phyloP scores from a whole-genome alignment of 805 yeast species.

The Metschnikowia lochheadii region DNA sequence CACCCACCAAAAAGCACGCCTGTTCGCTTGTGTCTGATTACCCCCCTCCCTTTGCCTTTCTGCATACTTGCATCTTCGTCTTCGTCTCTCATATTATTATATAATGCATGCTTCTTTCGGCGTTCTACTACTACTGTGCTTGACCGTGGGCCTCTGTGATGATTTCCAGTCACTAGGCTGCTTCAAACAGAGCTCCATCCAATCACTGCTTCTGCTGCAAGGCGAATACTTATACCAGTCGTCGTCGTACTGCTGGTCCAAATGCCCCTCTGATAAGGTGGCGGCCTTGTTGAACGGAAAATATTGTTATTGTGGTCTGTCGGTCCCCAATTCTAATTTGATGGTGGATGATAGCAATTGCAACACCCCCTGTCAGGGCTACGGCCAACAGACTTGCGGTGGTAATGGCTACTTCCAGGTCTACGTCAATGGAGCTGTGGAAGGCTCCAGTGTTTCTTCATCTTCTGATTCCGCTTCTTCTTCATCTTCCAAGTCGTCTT shows the following conservation, averaged over 20 bases:
- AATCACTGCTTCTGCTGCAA: conserved; percentile 27
- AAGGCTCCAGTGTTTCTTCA: conserved; percentile 13
- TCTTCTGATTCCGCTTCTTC: conserved; percentile 14
- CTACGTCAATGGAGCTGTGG: conserved; percentile 34
- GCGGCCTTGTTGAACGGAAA: conserved; percentile 45
- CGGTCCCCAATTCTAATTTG: conserved; percentile 26
- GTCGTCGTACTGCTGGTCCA: conserved; percentile 48
- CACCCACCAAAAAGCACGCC: not conserved
- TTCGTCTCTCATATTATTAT: not conserved
- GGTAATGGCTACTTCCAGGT: conserved; percentile 42
- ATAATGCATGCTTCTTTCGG: conserved; percentile 1
- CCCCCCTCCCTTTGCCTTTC: not conserved
- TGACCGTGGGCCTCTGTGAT: conserved; percentile 6
- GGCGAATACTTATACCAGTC: conserved; percentile 59
- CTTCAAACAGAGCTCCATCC: conserved; percentile 13
- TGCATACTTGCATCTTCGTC: not conserved
- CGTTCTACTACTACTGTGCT: conserved; percentile 10
- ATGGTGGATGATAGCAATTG: conserved; percentile 17
- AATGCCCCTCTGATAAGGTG: conserved; percentile 38
- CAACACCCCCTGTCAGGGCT: conserved; percentile 53
- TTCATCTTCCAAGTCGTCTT: conserved; percentile 11
- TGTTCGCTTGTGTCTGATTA: not conserved
- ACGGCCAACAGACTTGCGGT: conserved; percentile 57
- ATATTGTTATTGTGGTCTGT: conserved; percentile 65
- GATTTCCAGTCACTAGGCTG: conserved; percentile 15